These are phyloP conservation scores for Euphorbia schlechtendalii DNA, from an alignment of 441 rosid species.

Conservation along the genomic window DNA sequence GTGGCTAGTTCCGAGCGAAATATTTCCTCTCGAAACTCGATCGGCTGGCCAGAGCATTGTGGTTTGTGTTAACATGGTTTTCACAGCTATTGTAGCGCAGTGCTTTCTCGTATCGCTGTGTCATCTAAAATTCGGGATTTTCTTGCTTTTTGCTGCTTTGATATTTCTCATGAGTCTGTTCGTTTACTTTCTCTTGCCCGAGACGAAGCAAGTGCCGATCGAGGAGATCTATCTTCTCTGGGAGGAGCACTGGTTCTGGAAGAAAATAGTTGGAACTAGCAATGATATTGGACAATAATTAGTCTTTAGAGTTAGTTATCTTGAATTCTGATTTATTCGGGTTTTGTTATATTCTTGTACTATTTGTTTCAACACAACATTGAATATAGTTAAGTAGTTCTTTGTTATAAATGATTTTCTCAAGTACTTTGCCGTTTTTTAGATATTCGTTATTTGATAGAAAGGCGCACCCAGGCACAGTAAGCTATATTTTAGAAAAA, in stretches of 20 bases:
- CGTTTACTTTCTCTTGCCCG: constrained; percentile 70
- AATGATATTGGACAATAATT: neutral
- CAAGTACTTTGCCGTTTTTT: neutral
- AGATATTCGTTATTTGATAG: neutral
- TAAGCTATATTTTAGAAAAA: no score
- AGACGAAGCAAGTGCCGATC: constrained; percentile 80
- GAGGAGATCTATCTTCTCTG: constrained; percentile 76
- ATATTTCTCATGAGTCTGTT: constrained; percentile 59
- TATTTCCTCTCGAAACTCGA: constrained; percentile 75
- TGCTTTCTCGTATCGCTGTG: constrained; percentile 68
- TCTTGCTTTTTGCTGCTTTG: constrained; percentile 62
- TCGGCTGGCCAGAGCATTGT: constrained; percentile 85
- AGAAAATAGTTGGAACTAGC: constrained; percentile 34
- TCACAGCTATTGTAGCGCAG: constrained; percentile 89
- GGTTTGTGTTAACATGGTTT: constrained; percentile 71
- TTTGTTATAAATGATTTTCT: neutral
- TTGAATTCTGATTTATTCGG: neutral
- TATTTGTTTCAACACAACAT: neutral
- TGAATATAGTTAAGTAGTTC: neutral
- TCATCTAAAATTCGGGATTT: constrained; percentile 66
- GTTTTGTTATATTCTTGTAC: neutral
- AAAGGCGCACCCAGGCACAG: no score
- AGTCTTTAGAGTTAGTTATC: neutral
- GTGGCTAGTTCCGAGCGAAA: constrained; percentile 87
- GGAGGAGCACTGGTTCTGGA: constrained; percentile 79